Base-by-base conservation (phyloP, 1,139 yeast genomes). In the Pichia cactophila region DNA sequence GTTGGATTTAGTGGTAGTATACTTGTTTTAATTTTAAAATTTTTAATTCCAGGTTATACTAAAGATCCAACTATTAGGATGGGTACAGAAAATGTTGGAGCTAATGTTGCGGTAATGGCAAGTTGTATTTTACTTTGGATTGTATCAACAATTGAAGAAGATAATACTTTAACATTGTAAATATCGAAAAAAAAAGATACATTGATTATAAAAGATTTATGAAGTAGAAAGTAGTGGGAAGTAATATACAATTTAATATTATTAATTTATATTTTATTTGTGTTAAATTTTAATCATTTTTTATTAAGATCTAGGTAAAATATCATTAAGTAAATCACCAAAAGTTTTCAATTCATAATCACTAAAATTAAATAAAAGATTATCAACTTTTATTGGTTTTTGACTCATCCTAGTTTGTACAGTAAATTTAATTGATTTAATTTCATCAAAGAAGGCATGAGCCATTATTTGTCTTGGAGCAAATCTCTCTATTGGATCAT, bases 1-100 rank as follows among this genome's bases (percentile, higher is more conserved):
- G 95, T 97, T 47, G 98, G 98, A 1, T 72, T 92, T 56, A 89
- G 97, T 23, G 97, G 97, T 1, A 82, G 95, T 8, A 79, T 92
- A 58, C 89, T 89, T 65, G 92, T 92, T 17, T 74, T 92, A 56
- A 86, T 90, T 43, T 73, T 92, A 60, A 87, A 92, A 66, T 92
- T 86, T 65, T 69, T 90, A 53, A 73, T 88, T 60, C 87, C 88
- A 56, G 85, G 85, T 57, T 86, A 78, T 65, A 71, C 75, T 28
- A 69, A 77, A 36, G 83, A 83, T 74, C 97, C 97, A 41, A 89
- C 97, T 1, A 75, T 90, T 51, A 92, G 94, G 6, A 90, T 92
- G 96, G 99, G 98, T 16, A 79, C 89, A 29, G 82, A 88, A 54
- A 92, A 92, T 65, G 89, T 92, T 45, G 76, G 86, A 28, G 81